Conservation (phyloP, 164 flowering plant genomes). For the Berberis thunbergii region DNA sequence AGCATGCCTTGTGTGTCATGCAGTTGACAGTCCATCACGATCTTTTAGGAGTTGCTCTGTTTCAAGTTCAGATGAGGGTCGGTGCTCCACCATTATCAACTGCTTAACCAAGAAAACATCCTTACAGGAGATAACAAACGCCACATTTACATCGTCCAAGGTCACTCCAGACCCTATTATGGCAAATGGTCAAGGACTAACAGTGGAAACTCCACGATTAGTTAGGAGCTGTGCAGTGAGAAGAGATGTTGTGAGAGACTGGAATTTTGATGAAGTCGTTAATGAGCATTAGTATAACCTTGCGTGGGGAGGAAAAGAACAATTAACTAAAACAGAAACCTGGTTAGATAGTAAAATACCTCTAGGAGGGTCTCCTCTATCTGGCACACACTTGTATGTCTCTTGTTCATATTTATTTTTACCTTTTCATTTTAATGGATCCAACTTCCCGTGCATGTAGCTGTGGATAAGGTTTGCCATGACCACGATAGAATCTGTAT, state of each 20-base stretch:
- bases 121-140: constrained; percentile 22
- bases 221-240: constrained; percentile 81
- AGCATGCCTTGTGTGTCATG: constrained; percentile 78
- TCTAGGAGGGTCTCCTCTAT: not conserved
- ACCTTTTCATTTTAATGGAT: not conserved
- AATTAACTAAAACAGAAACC: not conserved
- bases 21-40: constrained; percentile 84
- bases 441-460: no score
- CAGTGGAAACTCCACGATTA: constrained; percentile 54
- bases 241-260: constrained; percentile 80
- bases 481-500: no score
- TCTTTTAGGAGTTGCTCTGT: constrained; percentile 87
- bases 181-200: constrained; percentile 23
- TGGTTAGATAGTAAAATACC: constrained; percentile 1
- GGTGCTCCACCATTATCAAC: constrained; percentile 59
- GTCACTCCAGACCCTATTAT: constrained; percentile 67
- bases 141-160: constrained; percentile 47
- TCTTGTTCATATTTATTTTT: constrained; percentile 14
- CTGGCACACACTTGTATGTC: constrained; percentile 5
- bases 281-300: constrained; percentile 31
- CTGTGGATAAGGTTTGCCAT: no score
- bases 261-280: constrained; percentile 72
- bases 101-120: constrained; percentile 43
- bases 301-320: not conserved
- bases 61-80: constrained; percentile 78